These are phyloP conservation scores for Arthroderma uncinatum DNA, from an alignment of 2,329 filamentous ascomycete genomes.

Conservation along the genomic window DNA sequence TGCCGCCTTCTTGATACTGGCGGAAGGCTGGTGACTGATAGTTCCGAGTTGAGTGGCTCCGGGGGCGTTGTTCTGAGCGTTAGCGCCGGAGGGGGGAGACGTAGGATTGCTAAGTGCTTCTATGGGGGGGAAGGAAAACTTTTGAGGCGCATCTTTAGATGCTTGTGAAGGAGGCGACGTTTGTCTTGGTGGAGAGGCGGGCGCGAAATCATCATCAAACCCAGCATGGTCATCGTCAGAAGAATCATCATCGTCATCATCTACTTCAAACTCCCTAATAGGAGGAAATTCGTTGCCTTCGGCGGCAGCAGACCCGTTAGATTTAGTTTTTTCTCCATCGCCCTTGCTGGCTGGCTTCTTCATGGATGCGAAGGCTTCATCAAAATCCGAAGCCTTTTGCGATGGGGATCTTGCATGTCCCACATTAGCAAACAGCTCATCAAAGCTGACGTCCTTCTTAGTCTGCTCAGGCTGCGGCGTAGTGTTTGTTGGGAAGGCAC, in stretches of 20 bases:
- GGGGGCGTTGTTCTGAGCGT: constrained; percentile 44
- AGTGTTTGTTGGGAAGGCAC: constrained; percentile 35
- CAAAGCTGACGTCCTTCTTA: constrained; percentile 33
- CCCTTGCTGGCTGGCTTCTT: constrained; percentile 38
- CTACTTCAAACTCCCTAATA: constrained; percentile 71
- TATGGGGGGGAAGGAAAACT: constrained; percentile 30
- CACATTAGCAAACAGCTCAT: constrained; percentile 36
- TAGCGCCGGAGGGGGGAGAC: constrained; percentile 36
- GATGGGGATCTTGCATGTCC: constrained; percentile 36
- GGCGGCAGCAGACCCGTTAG: constrained; percentile 22
- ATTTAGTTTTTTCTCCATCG: constrained; percentile 19
- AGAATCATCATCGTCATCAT: constrained; percentile 68
- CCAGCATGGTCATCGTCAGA: constrained; percentile 55
- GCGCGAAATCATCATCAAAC: constrained; percentile 87
- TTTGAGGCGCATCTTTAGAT: constrained; percentile 29
- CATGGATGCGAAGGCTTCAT: constrained; percentile 38
- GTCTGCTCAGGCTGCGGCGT: constrained; percentile 15
- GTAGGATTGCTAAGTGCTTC: constrained; percentile 29
- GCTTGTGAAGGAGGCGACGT: constrained; percentile 14
- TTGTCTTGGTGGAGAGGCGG: constrained; percentile 39
- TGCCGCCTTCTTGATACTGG: constrained; percentile 22
- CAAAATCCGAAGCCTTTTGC: constrained; percentile 38
- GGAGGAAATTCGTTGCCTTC: constrained; percentile 71
- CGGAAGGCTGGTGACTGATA: constrained; percentile 32
- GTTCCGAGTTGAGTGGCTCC: constrained; percentile 29